Percentiles rank a stretch among this genome's conserved stretches.
Conservation (phyloP, 2,329 filamentous ascomycete species). For the Aspergillus fumigatiaffinis region DNA sequence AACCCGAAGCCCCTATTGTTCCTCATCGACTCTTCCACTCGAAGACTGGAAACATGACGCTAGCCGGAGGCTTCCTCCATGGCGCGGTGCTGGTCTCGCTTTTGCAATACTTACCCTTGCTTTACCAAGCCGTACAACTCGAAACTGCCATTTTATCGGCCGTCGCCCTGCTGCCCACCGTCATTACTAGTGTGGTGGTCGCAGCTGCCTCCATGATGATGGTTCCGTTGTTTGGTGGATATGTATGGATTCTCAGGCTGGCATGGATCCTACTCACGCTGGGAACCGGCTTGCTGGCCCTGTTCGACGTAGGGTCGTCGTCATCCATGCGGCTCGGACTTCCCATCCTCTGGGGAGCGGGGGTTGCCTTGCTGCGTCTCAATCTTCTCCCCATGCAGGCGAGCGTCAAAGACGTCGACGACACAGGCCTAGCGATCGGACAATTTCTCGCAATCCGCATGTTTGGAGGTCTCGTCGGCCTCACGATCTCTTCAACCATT, state of each 20-base stretch:
- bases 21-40: slow-evolving; percentile 40
- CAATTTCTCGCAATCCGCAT: not conserved
- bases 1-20: slow-evolving; percentile 47
- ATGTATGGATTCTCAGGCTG: slow-evolving; percentile 1
- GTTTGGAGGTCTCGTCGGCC: slow-evolving; percentile 1
- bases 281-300: slow-evolving; percentile 1
- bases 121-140: slow-evolving; percentile 43
- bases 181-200: not conserved
- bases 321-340: slow-evolving; percentile 1
- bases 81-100: slow-evolving; percentile 46
- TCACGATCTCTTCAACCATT: not conserved
- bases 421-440: slow-evolving; percentile 5
- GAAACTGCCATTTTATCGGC: slow-evolving; percentile 51
- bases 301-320: slow-evolving; percentile 1
- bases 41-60: slow-evolving; percentile 45
- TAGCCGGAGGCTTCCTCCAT: slow-evolving; percentile 52
- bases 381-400: slow-evolving; percentile 6
- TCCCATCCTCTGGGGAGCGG: slow-evolving; percentile 1
- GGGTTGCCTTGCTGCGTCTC: slow-evolving; percentile 4
- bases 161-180: slow-evolving; percentile 50
- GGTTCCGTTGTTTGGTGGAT: not conserved
- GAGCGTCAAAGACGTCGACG: slow-evolving; percentile 3
- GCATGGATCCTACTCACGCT: slow-evolving; percentile 5
- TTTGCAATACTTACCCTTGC: slow-evolving; percentile 51
- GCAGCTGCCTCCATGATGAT: slow-evolving; percentile 2